These are phyloP conservation scores for Paraconiothyrium brasiliense DNA, from an alignment of 2,329 filamentous ascomycete species.

Conservation along the genomic window DNA sequence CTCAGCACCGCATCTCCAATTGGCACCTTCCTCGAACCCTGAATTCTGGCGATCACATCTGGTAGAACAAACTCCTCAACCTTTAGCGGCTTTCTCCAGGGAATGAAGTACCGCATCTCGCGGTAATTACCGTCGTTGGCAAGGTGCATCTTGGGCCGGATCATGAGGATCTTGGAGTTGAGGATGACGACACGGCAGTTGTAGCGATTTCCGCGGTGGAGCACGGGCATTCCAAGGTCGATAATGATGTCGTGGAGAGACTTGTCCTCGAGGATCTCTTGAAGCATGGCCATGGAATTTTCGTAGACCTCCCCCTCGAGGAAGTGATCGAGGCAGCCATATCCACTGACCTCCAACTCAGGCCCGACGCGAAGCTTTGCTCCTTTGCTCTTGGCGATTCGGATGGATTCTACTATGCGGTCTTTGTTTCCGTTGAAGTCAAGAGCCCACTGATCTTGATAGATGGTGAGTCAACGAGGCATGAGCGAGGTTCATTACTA, in stretches of 20 bases:
- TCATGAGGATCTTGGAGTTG: conserved; percentile 73
- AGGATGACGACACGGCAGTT: conserved; percentile 68
- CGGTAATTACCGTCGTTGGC: conserved; percentile 73
- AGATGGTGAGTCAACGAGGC: not conserved
- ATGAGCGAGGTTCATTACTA: not conserved
- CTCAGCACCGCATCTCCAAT: conserved; percentile 75
- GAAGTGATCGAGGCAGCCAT: conserved; percentile 67
- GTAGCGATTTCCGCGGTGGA: conserved; percentile 15
- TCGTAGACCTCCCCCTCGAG: conserved; percentile 52
- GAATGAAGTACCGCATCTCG: conserved; percentile 51
- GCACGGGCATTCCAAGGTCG: conserved; percentile 39
- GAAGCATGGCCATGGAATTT: conserved; percentile 8
- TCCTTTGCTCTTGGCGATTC: conserved; percentile 69
- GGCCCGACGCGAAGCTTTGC: conserved; percentile 67
- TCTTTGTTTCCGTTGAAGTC: conserved; percentile 65
- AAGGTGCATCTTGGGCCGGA: conserved; percentile 76
- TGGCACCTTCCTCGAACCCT: conserved; percentile 65
- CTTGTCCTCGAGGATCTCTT: conserved; percentile 9
- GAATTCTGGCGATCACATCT: conserved; percentile 65
- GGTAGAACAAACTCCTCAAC: conserved; percentile 73
- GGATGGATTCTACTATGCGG: conserved; percentile 71
- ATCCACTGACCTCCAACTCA: conserved; percentile 52
- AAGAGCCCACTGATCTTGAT: conserved; percentile 34
- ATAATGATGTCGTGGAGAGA: conserved; percentile 19
- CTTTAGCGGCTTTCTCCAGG: conserved; percentile 55